Evolutionary conservation across 73 alveolate genomes (phyloP), one percentile per base, ranked within the genome.

Genomic region (Symbiodinium pilosum): DNA sequence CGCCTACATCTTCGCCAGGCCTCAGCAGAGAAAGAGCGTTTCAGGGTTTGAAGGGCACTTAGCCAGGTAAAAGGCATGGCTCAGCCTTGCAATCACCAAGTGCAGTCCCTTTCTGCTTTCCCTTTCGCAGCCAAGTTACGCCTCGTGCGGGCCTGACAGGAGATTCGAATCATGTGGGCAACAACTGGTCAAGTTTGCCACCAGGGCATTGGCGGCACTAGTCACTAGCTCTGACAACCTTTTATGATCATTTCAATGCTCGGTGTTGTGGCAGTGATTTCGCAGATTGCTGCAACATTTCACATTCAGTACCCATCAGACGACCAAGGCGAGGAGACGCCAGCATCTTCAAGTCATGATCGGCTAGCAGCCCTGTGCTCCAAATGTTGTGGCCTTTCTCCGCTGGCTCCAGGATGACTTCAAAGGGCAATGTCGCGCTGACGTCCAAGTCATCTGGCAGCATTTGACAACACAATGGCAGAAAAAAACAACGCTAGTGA

Each of bases 401-500:
- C 14, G 59, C 59, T 9, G 59, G 21, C 6, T 64, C 81, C 38
- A 64, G 81, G 12, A 24, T 38, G 81, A 64, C 81, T 64, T 64
- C 81, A 64, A 64, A 64, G 81, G 81, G 81, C 81, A 64, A 24
- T 9, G 81, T 64, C 38, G 81, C 81, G 81, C 81, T 64, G 81
- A 64, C 30, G 38, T 64, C 81, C 81, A 64, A 38, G 81, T 64
- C 81, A 1, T 14, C 81, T 64, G 73, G 73, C 73, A n/a, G n/a
- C n/a, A n/a, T n/a, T n/a, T n/a, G n/a, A n/a, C n/a, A n/a, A n/a
- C n/a, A n/a, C n/a, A n/a, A n/a, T n/a, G n/a, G n/a, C n/a, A n/a
- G n/a, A n/a, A n/a, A n/a, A n/a, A n/a, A n/a, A n/a, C n/a, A n/a
- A n/a, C n/a, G n/a, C n/a, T n/a, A n/a, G n/a, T n/a, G n/a, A n/a